phyloP scores from a whole-genome alignment of 495 filamentous ascomycete species.

The Talaromyces ruber region DNA sequence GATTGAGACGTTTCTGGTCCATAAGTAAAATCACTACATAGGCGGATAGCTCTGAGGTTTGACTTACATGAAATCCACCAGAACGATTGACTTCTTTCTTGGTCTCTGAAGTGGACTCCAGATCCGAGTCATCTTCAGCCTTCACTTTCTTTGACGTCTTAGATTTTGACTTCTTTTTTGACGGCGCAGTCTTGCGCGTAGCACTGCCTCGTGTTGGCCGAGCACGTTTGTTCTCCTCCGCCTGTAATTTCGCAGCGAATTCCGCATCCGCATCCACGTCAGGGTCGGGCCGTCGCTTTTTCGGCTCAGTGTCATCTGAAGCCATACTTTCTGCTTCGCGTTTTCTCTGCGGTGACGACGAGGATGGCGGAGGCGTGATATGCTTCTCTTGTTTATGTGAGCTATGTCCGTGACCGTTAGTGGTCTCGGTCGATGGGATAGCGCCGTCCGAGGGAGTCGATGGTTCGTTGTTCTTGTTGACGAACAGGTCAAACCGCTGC shows the following conservation, averaged over 20 bases:
- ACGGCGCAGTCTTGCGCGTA: slow-evolving; percentile 45
- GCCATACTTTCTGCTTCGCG: slow-evolving; percentile 42
- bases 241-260: slow-evolving; percentile 81
- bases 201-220: slow-evolving; percentile 62
- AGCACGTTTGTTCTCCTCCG: slow-evolving; percentile 72
- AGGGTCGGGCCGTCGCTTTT: slow-evolving; percentile 47
- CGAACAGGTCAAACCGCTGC: slow-evolving; percentile 78
- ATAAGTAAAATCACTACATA: neutral
- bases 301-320: slow-evolving; percentile 37
- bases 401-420: slow-evolving; percentile 32
- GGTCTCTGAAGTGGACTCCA: slow-evolving; percentile 53
- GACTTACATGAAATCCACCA: slow-evolving; percentile 60
- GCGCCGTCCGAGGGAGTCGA: slow-evolving; percentile 8
- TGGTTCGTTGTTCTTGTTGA: slow-evolving; percentile 34
- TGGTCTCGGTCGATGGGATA: slow-evolving; percentile 12
- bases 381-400: slow-evolving; percentile 27
- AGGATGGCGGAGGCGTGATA: slow-evolving; percentile 38
- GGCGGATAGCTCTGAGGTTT: neutral
- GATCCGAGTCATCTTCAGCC: slow-evolving; percentile 71
- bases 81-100: slow-evolving; percentile 56
- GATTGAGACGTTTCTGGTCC: slow-evolving; percentile 53
- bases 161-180: slow-evolving; percentile 55
- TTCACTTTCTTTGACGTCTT: slow-evolving; percentile 73
- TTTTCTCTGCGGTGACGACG: slow-evolving; percentile 45
- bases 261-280: slow-evolving; percentile 71